Evolutionary conservation across 169 alveolate genomes (phyloP).

Genomic region (Neospora caninum): DNA sequence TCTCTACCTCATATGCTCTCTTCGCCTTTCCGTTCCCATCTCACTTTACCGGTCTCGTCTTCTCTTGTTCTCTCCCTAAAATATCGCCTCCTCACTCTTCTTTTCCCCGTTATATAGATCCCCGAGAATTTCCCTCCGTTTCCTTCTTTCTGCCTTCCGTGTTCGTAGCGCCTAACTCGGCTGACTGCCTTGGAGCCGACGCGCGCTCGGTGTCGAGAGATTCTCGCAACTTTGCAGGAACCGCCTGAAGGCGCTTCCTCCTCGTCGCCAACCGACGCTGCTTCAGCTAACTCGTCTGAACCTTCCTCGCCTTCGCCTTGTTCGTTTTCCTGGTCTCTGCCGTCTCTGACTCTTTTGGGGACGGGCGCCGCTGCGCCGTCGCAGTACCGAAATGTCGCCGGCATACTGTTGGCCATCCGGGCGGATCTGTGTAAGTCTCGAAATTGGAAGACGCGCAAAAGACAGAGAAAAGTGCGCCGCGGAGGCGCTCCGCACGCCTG

Average conservation of each 20-base stretch:
- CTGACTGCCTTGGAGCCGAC: neutral
- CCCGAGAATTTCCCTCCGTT: too few relatives aligned
- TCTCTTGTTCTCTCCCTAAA: too few relatives aligned
- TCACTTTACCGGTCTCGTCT: too few relatives aligned
- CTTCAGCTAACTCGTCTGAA: neutral
- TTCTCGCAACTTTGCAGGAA: neutral
- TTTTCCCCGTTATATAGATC: too few relatives aligned
- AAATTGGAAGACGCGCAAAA: neutral
- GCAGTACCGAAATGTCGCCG: constrained; percentile 89
- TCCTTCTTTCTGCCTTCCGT: neutral
- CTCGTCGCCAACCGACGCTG: neutral
- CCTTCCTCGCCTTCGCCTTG: neutral
- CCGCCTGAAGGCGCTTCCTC: neutral
- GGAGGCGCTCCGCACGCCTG: too few relatives aligned
- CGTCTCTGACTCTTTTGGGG: constrained; percentile 87
- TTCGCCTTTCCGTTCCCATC: too few relatives aligned
- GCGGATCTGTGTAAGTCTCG: constrained; percentile 52
- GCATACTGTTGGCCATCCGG: constrained; percentile 75
- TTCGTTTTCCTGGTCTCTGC: constrained; percentile 29
- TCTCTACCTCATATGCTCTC: too few relatives aligned
- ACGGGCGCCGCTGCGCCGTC: constrained; percentile 92
- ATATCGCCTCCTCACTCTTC: too few relatives aligned
- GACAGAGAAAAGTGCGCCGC: too few relatives aligned
- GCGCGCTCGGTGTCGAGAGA: neutral
- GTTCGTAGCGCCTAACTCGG: neutral